phyloP scores from a whole-genome alignment of 1,139 yeast genomes.

The Geotrichum bryndzae region DNA sequence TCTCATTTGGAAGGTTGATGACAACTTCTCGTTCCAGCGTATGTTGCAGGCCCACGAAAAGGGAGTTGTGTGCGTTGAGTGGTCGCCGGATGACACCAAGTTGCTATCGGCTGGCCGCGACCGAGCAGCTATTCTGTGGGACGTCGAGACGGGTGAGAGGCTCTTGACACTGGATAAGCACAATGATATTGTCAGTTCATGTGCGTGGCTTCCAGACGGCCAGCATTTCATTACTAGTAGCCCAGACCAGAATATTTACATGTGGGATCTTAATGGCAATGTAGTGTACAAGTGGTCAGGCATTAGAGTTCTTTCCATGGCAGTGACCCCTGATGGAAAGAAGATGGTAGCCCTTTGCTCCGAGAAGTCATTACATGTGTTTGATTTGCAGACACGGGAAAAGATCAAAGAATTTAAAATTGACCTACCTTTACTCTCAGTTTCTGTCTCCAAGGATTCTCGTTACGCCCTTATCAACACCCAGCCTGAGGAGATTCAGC shows the following conservation, averaged over 20 bases:
- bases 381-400: constrained; percentile 37
- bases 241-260: constrained; percentile 61
- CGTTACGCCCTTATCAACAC: constrained; percentile 53
- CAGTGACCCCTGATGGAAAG: constrained; percentile 60
- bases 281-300: constrained; percentile 40
- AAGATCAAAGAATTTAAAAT: constrained; percentile 36
- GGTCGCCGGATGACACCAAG: constrained; percentile 70
- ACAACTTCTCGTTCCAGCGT: constrained; percentile 41
- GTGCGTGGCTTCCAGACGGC: constrained; percentile 65
- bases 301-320: constrained; percentile 59
- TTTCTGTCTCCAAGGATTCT: constrained; percentile 43
- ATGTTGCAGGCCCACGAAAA: constrained; percentile 46
- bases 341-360: constrained; percentile 59
- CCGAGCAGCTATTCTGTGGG: constrained; percentile 63
- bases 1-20: constrained; percentile 57
- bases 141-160: constrained; percentile 40
- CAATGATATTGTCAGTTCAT: constrained; percentile 48
- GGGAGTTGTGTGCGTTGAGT: constrained; percentile 61
- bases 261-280: constrained; percentile 49
- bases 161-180: constrained; percentile 27
- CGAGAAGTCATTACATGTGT: constrained; percentile 49
- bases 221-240: constrained; percentile 67
- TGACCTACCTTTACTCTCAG: constrained; percentile 45
- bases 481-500: constrained; percentile 72
- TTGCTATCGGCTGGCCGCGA: constrained; percentile 66